Base-by-base conservation (phyloP, 768 basidiomycete genomes). In the Lanmaoa rubissima region DNA sequence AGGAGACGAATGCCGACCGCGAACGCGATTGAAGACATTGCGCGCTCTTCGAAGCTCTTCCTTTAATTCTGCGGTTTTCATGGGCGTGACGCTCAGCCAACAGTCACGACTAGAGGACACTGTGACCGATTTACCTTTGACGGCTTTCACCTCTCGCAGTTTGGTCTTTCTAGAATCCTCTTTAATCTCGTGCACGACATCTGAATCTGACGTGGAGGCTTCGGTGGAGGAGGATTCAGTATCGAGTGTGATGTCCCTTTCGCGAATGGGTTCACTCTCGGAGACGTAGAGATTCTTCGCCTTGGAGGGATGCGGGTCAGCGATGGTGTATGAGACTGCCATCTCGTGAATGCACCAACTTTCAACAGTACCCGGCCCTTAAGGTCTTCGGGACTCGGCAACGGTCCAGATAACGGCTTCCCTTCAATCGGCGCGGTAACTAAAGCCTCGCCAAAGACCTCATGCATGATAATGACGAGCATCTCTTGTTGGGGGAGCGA, bases 341-440 rank as follows among this genome's bases (percentile, higher is more conserved):
- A 41, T 5, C 17, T 3, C 24, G 40, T 21, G 32, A 11, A 12
- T 34, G 12, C 6, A 71, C 76, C 46, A 32, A 86, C 91, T 79
- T 98, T 98, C 57, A 98, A 73, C 36, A 97, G 68, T n/a, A 97
- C 80, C 59, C 83, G 84, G 5, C 85, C 80, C 68, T 83, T 88
- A 47, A 98, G 76, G 17, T 87, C 82, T 50, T 93, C 88, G 0
- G 95, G 95, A 67, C 92, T 95, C 1, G 95, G 95, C 31, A 98
- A 65, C 13, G 63, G 67, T 0, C 77, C 77, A n/a, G 85, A 71
- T 53, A 73, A 75, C 31, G 73, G 77, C 12, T 75, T 74, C 10
- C 77, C 81, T 34, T 85, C 79, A 40, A 83, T 57, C 5, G 77
- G 78, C 8, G 72, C 72, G 36, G 70, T 75, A 38, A 89, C 74